phyloP scores from a whole-genome alignment of 2,329 filamentous ascomycete genomes.

The Lasiodiplodia theobromae region DNA sequence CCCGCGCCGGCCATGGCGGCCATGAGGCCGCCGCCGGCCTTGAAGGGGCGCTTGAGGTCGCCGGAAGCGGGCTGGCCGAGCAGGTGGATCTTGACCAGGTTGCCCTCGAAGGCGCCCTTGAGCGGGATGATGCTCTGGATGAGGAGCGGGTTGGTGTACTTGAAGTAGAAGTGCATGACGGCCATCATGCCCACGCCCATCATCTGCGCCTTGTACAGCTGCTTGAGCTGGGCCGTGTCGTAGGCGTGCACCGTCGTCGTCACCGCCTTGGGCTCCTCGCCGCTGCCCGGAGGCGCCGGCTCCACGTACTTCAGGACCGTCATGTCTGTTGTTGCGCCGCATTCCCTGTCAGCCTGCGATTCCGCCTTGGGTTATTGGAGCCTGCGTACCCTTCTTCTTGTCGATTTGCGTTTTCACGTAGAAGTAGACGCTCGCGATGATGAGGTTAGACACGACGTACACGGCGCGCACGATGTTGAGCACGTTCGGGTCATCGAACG shows the following conservation, averaged over 20 bases:
- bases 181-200: slow-evolving; percentile 99
- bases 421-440: slow-evolving; percentile 85
- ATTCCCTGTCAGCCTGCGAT: background rate
- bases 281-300: slow-evolving; percentile 88
- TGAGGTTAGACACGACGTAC: slow-evolving; percentile 75
- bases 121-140: slow-evolving; percentile 99
- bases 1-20: slow-evolving; percentile 70
- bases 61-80: slow-evolving; percentile 85
- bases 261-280: slow-evolving; percentile 93
- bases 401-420: slow-evolving; percentile 87
- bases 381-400: slow-evolving; percentile 87
- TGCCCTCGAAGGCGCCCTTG: slow-evolving; percentile 94
- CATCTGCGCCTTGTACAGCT: slow-evolving; percentile 85
- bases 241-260: slow-evolving; percentile 97
- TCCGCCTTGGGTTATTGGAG: background rate
- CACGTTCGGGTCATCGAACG: slow-evolving; percentile 86
- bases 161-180: slow-evolving; percentile 98
- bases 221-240: slow-evolving; percentile 84
- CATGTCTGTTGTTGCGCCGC: slow-evolving; percentile 70
- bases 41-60: slow-evolving; percentile 96
- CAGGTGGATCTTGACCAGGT: slow-evolving; percentile 94
- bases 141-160: slow-evolving; percentile 98
- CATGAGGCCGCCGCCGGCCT: slow-evolving; percentile 83
- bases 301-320: slow-evolving; percentile 99
- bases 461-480: slow-evolving; percentile 69